A percentile compares a stretch with the other conserved stretches of the same genome.
phyloP scores from a whole-genome alignment of 2,329 filamentous ascomycete genomes.

The Apiospora marii region DNA sequence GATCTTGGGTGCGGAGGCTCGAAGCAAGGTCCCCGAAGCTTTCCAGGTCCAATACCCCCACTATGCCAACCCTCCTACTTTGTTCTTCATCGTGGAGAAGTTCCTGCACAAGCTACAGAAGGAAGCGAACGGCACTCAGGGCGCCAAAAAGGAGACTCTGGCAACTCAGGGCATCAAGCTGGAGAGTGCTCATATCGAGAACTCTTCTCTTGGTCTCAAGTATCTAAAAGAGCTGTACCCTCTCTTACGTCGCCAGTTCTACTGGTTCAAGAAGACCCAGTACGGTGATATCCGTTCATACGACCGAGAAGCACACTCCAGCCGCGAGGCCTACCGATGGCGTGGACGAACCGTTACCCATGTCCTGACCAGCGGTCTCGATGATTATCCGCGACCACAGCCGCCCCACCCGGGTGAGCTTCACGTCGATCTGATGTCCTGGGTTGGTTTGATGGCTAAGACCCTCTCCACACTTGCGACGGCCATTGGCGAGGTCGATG shows the following conservation, averaged over 20 bases:
- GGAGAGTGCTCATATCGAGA: constrained; percentile 71
- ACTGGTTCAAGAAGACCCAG: constrained; percentile 93
- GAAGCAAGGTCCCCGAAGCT: constrained; percentile 91
- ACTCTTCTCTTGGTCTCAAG: constrained; percentile 70
- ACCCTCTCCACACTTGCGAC: constrained; percentile 83
- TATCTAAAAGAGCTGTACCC: constrained; percentile 85
- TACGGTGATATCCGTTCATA: constrained; percentile 87
- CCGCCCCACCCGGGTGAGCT: constrained; percentile 94
- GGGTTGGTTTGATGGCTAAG: constrained; percentile 96
- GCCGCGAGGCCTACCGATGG: constrained; percentile 91
- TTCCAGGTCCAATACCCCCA: constrained; percentile 97
- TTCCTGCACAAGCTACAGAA: constrained; percentile 81
- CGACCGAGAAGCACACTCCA: constrained; percentile 84
- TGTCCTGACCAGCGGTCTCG: constrained; percentile 87
- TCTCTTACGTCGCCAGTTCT: constrained; percentile 83
- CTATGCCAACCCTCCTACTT: constrained; percentile 94
- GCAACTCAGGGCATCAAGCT: constrained; percentile 52
- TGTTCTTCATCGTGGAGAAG: constrained; percentile 86
- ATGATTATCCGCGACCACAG: constrained; percentile 92
- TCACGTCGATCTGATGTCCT: constrained; percentile 92
- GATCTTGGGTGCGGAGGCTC: constrained; percentile 89
- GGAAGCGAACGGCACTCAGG: constrained; percentile 54
- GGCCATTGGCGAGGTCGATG: constrained; percentile 77
- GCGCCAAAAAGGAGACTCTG: constrained; percentile 53
- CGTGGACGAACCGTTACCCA: constrained; percentile 85